phyloP scores from a whole-genome alignment of 148 eudicot species.

The Silene uniflora region DNA sequence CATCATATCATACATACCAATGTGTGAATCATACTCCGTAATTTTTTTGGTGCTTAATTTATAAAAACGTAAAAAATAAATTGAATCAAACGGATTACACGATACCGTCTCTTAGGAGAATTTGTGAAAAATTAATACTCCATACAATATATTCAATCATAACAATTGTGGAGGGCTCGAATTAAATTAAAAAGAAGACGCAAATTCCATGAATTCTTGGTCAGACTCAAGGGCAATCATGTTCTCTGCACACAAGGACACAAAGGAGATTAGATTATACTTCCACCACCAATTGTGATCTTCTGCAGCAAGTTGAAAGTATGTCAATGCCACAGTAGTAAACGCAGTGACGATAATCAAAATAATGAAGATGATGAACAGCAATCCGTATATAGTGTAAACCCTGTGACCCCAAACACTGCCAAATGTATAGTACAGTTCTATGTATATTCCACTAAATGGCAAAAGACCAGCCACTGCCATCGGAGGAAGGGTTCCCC shows the following conservation, averaged over 20 bases:
- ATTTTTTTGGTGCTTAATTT: no score
- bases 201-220: slow-evolving; percentile 56
- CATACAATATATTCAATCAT: no score
- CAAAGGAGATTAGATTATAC: slow-evolving; percentile 41
- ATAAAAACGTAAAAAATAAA: no score
- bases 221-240: slow-evolving; percentile 57
- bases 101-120: no score
- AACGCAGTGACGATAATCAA: slow-evolving; percentile 34
- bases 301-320: slow-evolving; percentile 38
- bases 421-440: slow-evolving; percentile 36
- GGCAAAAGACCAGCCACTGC: slow-evolving; percentile 41
- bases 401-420: slow-evolving; percentile 39
- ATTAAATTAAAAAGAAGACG: slow-evolving; percentile 17
- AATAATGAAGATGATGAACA: slow-evolving; percentile 37
- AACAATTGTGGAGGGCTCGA: no score
- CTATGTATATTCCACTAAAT: slow-evolving; percentile 34
- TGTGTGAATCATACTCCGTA: no score
- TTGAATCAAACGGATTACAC: no score
- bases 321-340: slow-evolving; percentile 36
- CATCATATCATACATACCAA: no score
- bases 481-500: slow-evolving; percentile 36
- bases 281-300: slow-evolving; percentile 49
- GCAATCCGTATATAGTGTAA: slow-evolving; percentile 34
- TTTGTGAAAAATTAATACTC: no score
- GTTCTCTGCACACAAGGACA: slow-evolving; percentile 43